Evolutionary conservation across 352 stramenopile species (phyloP).

Genomic region (Pythium apleroticum): DNA sequence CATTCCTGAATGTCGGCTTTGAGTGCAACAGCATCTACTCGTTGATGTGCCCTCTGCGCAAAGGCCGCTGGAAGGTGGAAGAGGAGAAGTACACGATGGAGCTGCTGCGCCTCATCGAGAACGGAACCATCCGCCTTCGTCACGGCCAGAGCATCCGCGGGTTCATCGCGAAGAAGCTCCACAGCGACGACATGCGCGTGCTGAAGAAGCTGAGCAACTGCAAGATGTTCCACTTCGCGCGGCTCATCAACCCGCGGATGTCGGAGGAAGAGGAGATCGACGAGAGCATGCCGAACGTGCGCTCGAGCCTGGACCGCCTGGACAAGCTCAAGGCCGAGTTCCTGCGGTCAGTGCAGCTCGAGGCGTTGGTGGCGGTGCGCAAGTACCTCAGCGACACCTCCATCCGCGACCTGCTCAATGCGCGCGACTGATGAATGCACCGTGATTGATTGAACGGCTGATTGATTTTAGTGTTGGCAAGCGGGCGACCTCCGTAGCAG

Average conservation of each 20-base stretch:
- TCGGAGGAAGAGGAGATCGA: conserved; percentile 57
- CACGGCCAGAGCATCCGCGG: conserved; percentile 69
- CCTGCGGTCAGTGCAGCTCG: conserved; percentile 70
- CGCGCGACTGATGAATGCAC: conserved; percentile 27
- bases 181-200: conserved; percentile 83
- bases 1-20: conserved; percentile 73
- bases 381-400: conserved; percentile 73
- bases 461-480: not conserved
- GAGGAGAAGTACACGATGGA: conserved; percentile 76
- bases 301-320: conserved; percentile 35
- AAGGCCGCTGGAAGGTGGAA: conserved; percentile 71
- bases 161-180: conserved; percentile 73
- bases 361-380: conserved; percentile 70
- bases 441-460: not conserved
- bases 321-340: conserved; percentile 68
- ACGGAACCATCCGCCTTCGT: conserved; percentile 52
- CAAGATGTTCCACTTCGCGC: conserved; percentile 75
- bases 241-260: conserved; percentile 58
- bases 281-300: conserved; percentile 33
- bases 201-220: conserved; percentile 86
- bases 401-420: conserved; percentile 63
- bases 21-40: conserved; percentile 72
- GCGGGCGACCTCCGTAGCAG: not conserved
- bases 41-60: conserved; percentile 71
- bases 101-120: conserved; percentile 64